Evolutionary conservation across 352 stramenopile genomes (phyloP), one percentile per base, ranked within the genome.

Genomic region (Globisporangium iwayamae): DNA sequence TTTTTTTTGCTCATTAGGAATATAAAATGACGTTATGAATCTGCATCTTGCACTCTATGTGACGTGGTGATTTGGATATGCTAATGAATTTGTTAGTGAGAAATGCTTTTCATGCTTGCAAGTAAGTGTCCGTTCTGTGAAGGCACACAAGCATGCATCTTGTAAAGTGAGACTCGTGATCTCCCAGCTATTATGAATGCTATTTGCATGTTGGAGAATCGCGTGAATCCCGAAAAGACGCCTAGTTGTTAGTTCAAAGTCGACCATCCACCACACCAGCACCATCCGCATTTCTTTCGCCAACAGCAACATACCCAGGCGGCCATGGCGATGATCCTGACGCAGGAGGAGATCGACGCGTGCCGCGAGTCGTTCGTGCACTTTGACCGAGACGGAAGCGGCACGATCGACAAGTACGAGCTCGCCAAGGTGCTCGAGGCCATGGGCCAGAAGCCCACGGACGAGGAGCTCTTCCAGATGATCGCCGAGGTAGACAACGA

Each of bases 381-480:
- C 59, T 99, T 99, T 69, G 97, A 99, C 69, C 98, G 97, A 67
- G 96, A 98, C 71, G 79, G 85, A n/a, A 94, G 81, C 38, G 85
- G 96, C 14, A 98, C 91, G 34, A 99, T 99, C 57, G 96, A 99
- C 82, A 95, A 98, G 66, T 91, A 93, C 60, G 82, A 98, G 67
- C 75, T 98, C 34, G 78, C 89, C 8, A 93, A 98, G 62, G 96
- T 98, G 60, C 79, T 99, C 38, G 96, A 99, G 73, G 94, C 93
- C 28, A 99, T 99, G 93, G 96, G 96, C 0, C 95, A 99, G 74
- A 96, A 97, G 56, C 94, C 94, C 0, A 99, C 93, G 0, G 96
- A 99, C 67, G 96, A 99, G 60, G 96, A 99, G 77, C 78, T 99
- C 11, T 99, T 99, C 72, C 93, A 98, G 70, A 97, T 98, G 91